These are phyloP conservation scores for Tolypocladium sp. DNA, from an alignment of 2,329 filamentous ascomycete genomes.

Conservation along the genomic window DNA sequence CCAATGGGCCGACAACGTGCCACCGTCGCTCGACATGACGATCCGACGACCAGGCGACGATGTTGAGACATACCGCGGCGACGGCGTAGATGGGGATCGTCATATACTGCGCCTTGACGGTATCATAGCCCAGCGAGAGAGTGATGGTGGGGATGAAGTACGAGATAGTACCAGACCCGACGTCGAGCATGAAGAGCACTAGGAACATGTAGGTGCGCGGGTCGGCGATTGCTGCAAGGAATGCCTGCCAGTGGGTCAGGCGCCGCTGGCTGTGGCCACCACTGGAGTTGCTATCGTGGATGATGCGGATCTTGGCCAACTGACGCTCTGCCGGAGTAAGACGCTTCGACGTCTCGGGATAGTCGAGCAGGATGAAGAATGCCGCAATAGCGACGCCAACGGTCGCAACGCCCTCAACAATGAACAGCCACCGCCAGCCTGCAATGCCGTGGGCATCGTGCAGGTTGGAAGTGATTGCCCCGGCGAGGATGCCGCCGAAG, in stretches of 20 bases:
- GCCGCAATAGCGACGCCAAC: slow-evolving; percentile 40
- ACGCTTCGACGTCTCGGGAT: slow-evolving; percentile 53
- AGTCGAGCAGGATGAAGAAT: slow-evolving; percentile 57
- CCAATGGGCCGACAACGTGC: slow-evolving; percentile 10
- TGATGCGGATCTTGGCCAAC: slow-evolving; percentile 2
- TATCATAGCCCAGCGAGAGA: slow-evolving; percentile 34
- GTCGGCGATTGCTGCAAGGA: slow-evolving; percentile 19
- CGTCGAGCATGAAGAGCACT: slow-evolving; percentile 4
- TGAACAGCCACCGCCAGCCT: slow-evolving; percentile 62
- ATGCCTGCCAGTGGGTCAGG: slow-evolving; percentile 2
- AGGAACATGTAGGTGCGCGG: slow-evolving; percentile 5
- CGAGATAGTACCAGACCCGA: slow-evolving; percentile 37
- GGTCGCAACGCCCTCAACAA: slow-evolving; percentile 55
- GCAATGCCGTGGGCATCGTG: slow-evolving; percentile 42
- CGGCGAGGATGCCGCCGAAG: slow-evolving; percentile 54
- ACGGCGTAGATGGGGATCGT: slow-evolving; percentile 16
- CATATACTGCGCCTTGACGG: slow-evolving; percentile 37
- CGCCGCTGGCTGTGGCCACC: slow-evolving; percentile 11
- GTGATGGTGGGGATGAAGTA: slow-evolving; percentile 47
- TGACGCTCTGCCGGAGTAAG: slow-evolving; percentile 34
- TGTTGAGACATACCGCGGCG: slow-evolving; percentile 8
- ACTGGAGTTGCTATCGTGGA: slow-evolving; percentile 17
- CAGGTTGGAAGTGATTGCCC: slow-evolving; percentile 48
- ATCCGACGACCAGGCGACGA: slow-evolving; percentile 13
- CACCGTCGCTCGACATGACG: slow-evolving; percentile 10